These are phyloP conservation scores for Aspergillus viridinutans DNA, from an alignment of 2,329 filamentous ascomycete species.

Conservation along the genomic window DNA sequence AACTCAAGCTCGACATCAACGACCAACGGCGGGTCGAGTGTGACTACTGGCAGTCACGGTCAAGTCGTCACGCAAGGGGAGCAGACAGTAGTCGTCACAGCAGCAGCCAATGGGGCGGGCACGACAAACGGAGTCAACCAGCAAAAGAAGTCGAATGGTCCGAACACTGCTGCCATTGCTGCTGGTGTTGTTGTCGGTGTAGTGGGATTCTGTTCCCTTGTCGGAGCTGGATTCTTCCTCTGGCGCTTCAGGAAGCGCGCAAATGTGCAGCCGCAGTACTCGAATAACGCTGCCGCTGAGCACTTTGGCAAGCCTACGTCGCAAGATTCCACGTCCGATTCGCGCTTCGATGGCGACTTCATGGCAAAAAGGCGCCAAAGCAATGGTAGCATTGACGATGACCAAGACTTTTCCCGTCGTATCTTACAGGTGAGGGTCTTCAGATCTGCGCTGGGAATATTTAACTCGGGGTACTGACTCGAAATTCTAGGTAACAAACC, in stretches of 20 bases:
- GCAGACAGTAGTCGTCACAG: conserved; percentile 34
- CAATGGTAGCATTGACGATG: conserved; percentile 93
- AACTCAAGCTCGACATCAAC: conserved; percentile 20
- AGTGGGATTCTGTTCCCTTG: conserved; percentile 61
- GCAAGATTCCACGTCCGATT: conserved; percentile 69
- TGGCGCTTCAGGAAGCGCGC: conserved; percentile 71
- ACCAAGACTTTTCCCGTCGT: conserved; percentile 92
- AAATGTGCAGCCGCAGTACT: conserved; percentile 78
- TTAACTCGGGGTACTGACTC: conserved; percentile 1
- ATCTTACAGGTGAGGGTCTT: conserved; percentile 75
- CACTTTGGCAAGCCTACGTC: conserved; percentile 62
- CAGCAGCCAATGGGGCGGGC: conserved; percentile 23
- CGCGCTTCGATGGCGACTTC: conserved; percentile 76
- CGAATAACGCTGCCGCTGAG: conserved; percentile 73
- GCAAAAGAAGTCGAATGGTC: conserved; percentile 33
- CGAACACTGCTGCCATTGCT: conserved; percentile 80
- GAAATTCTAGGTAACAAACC: conserved; percentile 28
- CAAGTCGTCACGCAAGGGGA: conserved; percentile 22
- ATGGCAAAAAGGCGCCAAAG: conserved; percentile 81
- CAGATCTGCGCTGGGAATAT: neutral
- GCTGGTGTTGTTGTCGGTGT: conserved; percentile 85
- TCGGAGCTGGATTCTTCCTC: conserved; percentile 68
- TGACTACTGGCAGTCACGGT: conserved; percentile 5
- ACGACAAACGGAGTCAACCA: conserved; percentile 1
- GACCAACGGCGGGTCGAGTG: conserved; percentile 14